phyloP scores from a whole-genome alignment of 176 grass and related monocot species.

The Carex kokanica region DNA sequence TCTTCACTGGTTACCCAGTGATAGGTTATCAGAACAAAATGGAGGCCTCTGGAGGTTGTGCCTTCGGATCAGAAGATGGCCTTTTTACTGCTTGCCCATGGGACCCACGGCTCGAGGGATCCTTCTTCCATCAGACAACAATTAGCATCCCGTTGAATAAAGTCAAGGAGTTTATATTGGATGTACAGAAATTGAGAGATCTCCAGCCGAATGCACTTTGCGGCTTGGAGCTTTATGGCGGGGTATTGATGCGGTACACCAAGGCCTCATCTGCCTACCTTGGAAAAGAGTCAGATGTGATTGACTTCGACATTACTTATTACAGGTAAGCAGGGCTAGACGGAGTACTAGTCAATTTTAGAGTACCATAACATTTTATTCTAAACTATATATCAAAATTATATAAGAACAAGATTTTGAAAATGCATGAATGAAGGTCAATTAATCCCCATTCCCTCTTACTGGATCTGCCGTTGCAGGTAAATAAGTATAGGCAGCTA shows the following conservation, averaged over 20 bases:
- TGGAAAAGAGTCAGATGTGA: conserved; percentile 39
- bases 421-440: too few relatives aligned
- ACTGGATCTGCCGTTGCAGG: too few relatives aligned
- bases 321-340: conserved; percentile 18
- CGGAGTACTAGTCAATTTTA: neutral
- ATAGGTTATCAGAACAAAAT: conserved; percentile 39
- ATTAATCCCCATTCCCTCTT: too few relatives aligned
- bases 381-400: too few relatives aligned
- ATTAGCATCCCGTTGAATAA: conserved; percentile 43
- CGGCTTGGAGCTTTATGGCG: conserved; percentile 46
- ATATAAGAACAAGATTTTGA: too few relatives aligned
- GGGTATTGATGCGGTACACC: conserved; percentile 44
- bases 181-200: conserved; percentile 54
- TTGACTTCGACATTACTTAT: conserved; percentile 55
- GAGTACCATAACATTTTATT: too few relatives aligned
- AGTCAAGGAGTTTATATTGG: conserved; percentile 36
- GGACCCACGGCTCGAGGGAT: conserved; percentile 42
- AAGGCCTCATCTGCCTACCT: conserved; percentile 40
- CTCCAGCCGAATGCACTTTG: neutral
- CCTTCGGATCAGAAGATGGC: conserved; percentile 31
- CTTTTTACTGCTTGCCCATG: conserved; percentile 51
- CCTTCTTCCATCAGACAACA: conserved; percentile 43
- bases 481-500: neutral
- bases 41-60: conserved; percentile 39
- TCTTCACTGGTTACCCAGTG: conserved; percentile 30